phyloP scores from a whole-genome alignment of 305 asterid species.

The Solanum hybrid region DNA sequence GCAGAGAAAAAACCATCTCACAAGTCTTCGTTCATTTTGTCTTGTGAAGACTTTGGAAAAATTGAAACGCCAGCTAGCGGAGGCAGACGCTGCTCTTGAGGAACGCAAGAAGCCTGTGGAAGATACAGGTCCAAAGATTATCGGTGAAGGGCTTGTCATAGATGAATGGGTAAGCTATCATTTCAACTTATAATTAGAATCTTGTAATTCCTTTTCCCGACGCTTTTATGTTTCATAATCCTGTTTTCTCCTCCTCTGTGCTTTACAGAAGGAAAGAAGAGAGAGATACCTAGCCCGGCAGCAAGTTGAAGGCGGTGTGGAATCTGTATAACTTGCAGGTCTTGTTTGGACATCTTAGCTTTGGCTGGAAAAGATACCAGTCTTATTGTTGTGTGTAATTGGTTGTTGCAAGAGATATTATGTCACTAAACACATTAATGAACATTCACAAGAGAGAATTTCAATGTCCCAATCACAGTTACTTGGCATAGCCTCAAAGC shows the following conservation, averaged over 20 bases:
- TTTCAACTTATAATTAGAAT: neutral
- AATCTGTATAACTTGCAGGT: conserved; percentile 39
- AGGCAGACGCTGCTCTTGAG: conserved; percentile 89
- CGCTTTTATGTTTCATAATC: neutral
- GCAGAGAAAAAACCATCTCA: neutral
- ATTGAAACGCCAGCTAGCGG: conserved; percentile 74
- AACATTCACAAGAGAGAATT: neutral
- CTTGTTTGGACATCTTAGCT: conserved; percentile 7
- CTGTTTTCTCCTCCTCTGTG: neutral
- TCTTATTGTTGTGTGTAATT: neutral
- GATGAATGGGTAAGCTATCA: conserved; percentile 82
- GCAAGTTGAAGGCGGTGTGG: conserved; percentile 69
- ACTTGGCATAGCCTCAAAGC: neutral
- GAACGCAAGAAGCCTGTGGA: conserved; percentile 81
- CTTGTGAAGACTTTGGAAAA: conserved; percentile 68
- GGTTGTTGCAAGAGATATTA: neutral
- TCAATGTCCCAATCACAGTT: neutral
- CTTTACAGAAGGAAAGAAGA: conserved; percentile 81
- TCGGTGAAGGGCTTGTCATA: conserved; percentile 94
- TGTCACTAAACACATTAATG: neutral
- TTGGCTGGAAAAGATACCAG: conserved; percentile 6
- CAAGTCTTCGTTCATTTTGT: neutral
- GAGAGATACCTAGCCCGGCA: conserved; percentile 91
- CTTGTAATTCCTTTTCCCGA: neutral
- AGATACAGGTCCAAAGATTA: conserved; percentile 67